These are phyloP conservation scores for Lactarius vividus DNA, from an alignment of 768 basidiomycete species.

Conservation along the genomic window DNA sequence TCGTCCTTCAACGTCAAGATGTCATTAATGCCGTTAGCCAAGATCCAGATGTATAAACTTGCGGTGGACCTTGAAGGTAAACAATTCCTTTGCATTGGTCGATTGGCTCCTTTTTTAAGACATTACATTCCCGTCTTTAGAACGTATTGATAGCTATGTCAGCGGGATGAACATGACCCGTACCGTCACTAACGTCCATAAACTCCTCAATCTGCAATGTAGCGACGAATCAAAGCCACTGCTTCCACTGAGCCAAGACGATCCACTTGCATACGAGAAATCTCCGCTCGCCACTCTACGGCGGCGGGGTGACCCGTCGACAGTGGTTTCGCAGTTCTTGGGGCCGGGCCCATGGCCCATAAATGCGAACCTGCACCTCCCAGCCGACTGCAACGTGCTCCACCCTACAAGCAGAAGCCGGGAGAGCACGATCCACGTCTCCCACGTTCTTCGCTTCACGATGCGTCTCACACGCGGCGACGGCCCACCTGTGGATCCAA, in stretches of 20 bases:
- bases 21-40: constrained; percentile 78
- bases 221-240: constrained; percentile 57
- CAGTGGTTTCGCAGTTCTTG: constrained; percentile 58
- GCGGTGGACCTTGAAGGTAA: constrained; percentile 77
- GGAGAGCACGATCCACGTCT: constrained; percentile 67
- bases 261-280: constrained; percentile 54
- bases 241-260: constrained; percentile 75
- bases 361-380: constrained; percentile 64
- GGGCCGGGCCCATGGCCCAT: constrained; percentile 89
- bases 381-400: constrained; percentile 55
- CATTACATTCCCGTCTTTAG: constrained; percentile 41
- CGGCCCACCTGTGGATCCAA: constrained; percentile 56
- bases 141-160: constrained; percentile 79
- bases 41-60: constrained; percentile 77
- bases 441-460: constrained; percentile 76
- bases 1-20: constrained; percentile 77
- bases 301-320: constrained; percentile 49
- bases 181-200: constrained; percentile 59
- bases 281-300: constrained; percentile 64
- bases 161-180: constrained; percentile 64
- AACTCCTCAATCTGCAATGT: constrained; percentile 61
- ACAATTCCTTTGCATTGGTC: constrained; percentile 28
- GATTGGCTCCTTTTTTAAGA: not conserved
- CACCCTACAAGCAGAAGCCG: constrained; percentile 81
- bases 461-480: constrained; percentile 84